Percentiles rank a stretch among this genome's conserved stretches.
phyloP scores from a whole-genome alignment of 345 rosid species.

The Syzygium oleosum region DNA sequence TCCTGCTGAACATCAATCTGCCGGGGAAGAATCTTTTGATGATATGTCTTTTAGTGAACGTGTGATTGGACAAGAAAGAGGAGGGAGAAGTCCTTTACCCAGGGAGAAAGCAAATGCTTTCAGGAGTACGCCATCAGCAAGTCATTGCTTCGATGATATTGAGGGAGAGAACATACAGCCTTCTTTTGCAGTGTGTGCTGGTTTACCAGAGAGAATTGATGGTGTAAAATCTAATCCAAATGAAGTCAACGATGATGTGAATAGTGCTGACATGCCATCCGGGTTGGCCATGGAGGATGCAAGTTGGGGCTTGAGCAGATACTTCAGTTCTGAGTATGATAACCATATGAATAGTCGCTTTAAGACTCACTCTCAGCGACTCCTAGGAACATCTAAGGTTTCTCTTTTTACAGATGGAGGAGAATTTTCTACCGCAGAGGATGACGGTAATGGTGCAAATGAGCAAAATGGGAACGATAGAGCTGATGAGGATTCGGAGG shows the following conservation, averaged over 20 bases:
- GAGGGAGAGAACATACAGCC: background rate
- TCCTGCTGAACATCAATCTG: background rate
- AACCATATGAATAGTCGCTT: constrained; percentile 14
- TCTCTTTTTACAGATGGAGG: constrained; percentile 28
- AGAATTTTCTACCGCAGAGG: constrained; percentile 44
- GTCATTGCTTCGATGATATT: background rate
- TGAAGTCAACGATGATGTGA: background rate
- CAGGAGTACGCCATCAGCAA: background rate
- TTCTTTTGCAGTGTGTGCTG: background rate
- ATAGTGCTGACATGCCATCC: background rate
- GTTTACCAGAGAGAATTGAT: background rate
- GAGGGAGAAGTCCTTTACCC: background rate
- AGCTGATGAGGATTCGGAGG: constrained; percentile 34
- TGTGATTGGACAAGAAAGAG: background rate
- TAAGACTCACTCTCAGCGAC: constrained; percentile 29
- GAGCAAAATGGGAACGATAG: constrained; percentile 19
- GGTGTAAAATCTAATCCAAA: background rate
- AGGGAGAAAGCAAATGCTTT: background rate
- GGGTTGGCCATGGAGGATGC: constrained; percentile 8
- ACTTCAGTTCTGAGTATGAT: constrained; percentile 18
- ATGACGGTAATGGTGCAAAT: constrained; percentile 27
- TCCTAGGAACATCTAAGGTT: constrained; percentile 27
- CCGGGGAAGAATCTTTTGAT: constrained; percentile 2
- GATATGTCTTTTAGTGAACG: constrained; percentile 1
- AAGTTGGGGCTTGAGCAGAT: constrained; percentile 12